Evolutionary conservation across 805 yeast species (phyloP), one percentile per base, ranked within the genome.

Genomic region (Metschnikowia colocasiae): DNA sequence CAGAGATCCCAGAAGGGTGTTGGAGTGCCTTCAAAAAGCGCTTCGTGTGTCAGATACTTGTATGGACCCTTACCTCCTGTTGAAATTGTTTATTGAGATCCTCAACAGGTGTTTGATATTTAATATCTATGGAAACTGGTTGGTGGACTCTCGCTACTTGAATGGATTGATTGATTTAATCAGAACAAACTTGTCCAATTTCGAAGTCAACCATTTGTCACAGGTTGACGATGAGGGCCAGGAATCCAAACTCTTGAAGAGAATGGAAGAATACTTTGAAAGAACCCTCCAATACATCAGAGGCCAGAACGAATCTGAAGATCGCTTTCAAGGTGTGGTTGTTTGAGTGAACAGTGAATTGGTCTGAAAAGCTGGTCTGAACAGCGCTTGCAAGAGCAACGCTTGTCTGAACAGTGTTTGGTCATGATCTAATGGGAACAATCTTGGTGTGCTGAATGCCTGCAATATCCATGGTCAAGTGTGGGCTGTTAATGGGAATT

Each of bases 11-110:
- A 87, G 87, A 59, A 74, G 96, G 31, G 96, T 92, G 1, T 70
- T 92, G 60, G 98, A 94, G 60, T 90, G 97, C 63, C 74, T 92
- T 38, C 97, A 90, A 64, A 81, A 92, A 56, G 81, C 97, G 1
- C 65, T 92, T 15, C 74, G 97, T 38, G 88, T 89, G 6, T 96
- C 97, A 0, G 98, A 94, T 63, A 85, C 94, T n/a, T 87, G 94
- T 48, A 83, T 91, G 83, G 98, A 92, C 60, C 76, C 76, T 6
- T 70, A 67, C 50, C 84, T 81, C 39, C 85, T 89, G 30, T 72
- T 86, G 47, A 92, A 88, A 65, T 73, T 94, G 46, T 91, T 92
- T 69, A 83, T 92, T 38, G 98, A 94, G 67, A 89, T 94, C 18
- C 72, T 94, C 54, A 88, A 89, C 69, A 79, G 89, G 52, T 89